phyloP scores from a whole-genome alignment of 108 stramenopile species.

The Cyclotella baltica region DNA sequence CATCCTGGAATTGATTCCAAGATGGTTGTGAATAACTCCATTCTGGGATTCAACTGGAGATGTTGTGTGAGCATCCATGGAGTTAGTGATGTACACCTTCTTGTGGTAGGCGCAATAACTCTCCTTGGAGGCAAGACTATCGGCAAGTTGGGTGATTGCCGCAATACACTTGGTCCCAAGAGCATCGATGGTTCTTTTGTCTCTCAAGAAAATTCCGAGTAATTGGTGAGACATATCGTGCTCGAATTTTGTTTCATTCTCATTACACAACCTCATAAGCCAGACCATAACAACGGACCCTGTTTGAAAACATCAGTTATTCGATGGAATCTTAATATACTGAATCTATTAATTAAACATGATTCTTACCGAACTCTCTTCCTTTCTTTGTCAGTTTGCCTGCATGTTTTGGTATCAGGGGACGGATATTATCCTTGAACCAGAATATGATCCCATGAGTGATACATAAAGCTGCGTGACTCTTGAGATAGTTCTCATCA shows the following conservation, averaged over 20 bases:
- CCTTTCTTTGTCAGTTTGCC: no score
- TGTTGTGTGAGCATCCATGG: not conserved
- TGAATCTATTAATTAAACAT: no score
- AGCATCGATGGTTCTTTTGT: not conserved
- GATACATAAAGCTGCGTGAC: no score
- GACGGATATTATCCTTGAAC: no score
- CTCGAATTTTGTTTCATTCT: not conserved
- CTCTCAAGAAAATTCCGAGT: not conserved
- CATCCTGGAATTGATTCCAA: not conserved
- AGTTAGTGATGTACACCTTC: not conserved
- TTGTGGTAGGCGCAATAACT: not conserved
- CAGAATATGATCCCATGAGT: no score
- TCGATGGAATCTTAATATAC: not conserved
- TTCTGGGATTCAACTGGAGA: no score
- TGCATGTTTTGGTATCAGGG: no score
- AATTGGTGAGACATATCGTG: not conserved
- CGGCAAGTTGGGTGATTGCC: not conserved
- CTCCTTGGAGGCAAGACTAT: not conserved
- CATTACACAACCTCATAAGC: not conserved
- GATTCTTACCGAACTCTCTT: no score
- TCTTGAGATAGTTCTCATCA: not conserved
- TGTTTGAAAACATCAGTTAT: not conserved
- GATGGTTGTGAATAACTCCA: not conserved
- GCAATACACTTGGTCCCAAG: not conserved
- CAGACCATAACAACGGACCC: not conserved